These are phyloP conservation scores for Ceratocystis huliohia DNA, from an alignment of 2,329 filamentous ascomycete genomes.

Conservation along the genomic window DNA sequence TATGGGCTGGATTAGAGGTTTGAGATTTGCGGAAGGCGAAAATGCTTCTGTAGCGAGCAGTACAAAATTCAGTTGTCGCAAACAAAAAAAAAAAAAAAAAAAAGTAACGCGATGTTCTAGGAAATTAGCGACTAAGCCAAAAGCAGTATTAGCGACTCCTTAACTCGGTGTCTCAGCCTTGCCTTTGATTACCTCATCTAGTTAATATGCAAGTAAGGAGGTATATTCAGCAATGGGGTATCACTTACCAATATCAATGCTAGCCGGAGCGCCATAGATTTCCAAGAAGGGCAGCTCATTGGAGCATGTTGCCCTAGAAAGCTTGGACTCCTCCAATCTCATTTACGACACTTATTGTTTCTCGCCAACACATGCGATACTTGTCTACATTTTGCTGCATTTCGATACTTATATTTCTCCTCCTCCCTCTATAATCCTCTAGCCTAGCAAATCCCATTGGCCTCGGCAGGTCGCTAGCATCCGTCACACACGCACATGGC, in stretches of 20 bases:
- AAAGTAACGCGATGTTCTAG: neutral
- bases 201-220: neutral
- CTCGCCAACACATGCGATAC: neutral
- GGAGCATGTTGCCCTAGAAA: neutral
- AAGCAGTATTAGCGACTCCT: neutral
- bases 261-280: neutral
- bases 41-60: neutral
- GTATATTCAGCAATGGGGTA: neutral
- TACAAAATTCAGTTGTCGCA: neutral
- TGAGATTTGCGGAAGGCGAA: neutral
- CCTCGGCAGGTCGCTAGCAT: neutral
- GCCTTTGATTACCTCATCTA: neutral
- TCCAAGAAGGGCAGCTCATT: constrained; percentile 8
- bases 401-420: neutral
- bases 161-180: neutral
- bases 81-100: neutral
- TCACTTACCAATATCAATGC: too few relatives aligned
- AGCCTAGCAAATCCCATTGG: neutral
- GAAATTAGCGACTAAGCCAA: neutral
- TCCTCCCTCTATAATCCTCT: neutral
- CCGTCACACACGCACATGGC: neutral
- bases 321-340: constrained; percentile 23
- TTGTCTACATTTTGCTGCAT: neutral
- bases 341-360: neutral
- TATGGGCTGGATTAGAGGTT: neutral